A percentile compares a stretch with the other conserved stretches of the same genome.
Evolutionary conservation across 306 rosid genomes (phyloP).

Genomic region (Lathyrus oleraceus): DNA sequence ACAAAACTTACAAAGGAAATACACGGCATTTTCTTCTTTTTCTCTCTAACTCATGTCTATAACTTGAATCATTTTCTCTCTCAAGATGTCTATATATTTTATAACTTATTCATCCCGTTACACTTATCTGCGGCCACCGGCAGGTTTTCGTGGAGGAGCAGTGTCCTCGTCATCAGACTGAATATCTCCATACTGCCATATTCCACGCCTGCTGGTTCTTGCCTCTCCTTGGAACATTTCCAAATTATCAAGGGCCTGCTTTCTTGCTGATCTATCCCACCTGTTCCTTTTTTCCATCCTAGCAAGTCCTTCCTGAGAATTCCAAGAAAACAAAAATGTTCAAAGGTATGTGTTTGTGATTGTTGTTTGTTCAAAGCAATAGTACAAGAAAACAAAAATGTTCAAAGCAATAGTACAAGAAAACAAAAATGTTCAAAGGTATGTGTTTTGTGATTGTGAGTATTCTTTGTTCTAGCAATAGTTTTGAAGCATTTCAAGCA

Average conservation of each 20-base stretch:
- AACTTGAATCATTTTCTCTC: slow-evolving; percentile 43
- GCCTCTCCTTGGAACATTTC: slow-evolving; percentile 87
- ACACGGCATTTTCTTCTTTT: slow-evolving; percentile 39
- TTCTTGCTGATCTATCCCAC: slow-evolving; percentile 74
- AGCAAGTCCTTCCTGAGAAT: slow-evolving; percentile 90
- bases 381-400: too few species aligned
- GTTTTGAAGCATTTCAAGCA: slow-evolving; percentile 27
- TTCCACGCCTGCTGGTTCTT: slow-evolving; percentile 62
- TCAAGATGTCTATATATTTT: slow-evolving; percentile 39
- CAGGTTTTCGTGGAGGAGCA: slow-evolving; percentile 70
- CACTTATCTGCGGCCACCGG: slow-evolving; percentile 65
- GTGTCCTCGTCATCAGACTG: slow-evolving; percentile 87
- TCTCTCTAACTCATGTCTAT: slow-evolving; percentile 54
- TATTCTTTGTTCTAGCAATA: neutral
- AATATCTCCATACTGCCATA: slow-evolving; percentile 92
- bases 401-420: too few species aligned
- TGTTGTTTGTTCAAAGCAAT: too few species aligned
- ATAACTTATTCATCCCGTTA: slow-evolving; percentile 28
- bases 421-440: slow-evolving; percentile 10
- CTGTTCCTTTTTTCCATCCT: slow-evolving; percentile 71
- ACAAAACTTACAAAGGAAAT: slow-evolving; percentile 56
- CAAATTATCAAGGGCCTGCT: slow-evolving; percentile 65
- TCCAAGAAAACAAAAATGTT: slow-evolving; percentile 20
- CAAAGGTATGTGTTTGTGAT: too few species aligned
- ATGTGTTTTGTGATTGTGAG: neutral